Evolutionary conservation across 495 filamentous ascomycete genomes (phyloP).

Genomic region (Cercophora samala): DNA sequence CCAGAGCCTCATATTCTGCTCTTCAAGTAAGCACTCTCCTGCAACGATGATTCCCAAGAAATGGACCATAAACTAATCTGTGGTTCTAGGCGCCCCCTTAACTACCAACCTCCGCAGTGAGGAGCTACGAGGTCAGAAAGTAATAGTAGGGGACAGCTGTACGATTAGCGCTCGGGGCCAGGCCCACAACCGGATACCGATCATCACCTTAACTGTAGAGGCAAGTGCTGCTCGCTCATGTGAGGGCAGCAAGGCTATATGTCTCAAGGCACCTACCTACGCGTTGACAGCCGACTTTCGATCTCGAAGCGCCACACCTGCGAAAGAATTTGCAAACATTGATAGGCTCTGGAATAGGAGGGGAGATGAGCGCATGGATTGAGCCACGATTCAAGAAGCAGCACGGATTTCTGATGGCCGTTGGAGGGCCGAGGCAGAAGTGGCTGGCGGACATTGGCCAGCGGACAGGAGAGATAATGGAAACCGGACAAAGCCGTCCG

Average conservation of each 20-base stretch:
- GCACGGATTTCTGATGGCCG: not conserved
- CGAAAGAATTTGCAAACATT: not conserved
- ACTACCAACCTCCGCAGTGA: constrained; percentile 71
- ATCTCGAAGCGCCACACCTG: not conserved
- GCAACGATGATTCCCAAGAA: not conserved
- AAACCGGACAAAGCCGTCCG: constrained; percentile 1
- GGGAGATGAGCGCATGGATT: not conserved
- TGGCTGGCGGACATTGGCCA: not conserved
- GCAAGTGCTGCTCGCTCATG: constrained; percentile 25
- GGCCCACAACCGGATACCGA: constrained; percentile 44
- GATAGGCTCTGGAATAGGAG: not conserved
- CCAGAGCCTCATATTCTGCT: constrained; percentile 96
- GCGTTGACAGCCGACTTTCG: not conserved
- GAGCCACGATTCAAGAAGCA: constrained; percentile 1
- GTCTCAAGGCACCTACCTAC: not conserved
- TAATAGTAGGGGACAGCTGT: constrained; percentile 19
- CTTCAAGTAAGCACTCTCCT: constrained; percentile 73
- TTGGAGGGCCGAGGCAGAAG: not conserved
- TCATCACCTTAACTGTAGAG: constrained; percentile 36
- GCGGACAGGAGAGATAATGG: not conserved
- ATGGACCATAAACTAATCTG: constrained; percentile 7
- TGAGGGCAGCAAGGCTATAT: not conserved
- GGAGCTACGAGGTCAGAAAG: not conserved
- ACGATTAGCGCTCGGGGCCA: constrained; percentile 30
- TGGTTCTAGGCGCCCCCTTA: constrained; percentile 68